phyloP scores from a whole-genome alignment of 2,329 filamentous ascomycete genomes.

The Diaporthe longicolla region DNA sequence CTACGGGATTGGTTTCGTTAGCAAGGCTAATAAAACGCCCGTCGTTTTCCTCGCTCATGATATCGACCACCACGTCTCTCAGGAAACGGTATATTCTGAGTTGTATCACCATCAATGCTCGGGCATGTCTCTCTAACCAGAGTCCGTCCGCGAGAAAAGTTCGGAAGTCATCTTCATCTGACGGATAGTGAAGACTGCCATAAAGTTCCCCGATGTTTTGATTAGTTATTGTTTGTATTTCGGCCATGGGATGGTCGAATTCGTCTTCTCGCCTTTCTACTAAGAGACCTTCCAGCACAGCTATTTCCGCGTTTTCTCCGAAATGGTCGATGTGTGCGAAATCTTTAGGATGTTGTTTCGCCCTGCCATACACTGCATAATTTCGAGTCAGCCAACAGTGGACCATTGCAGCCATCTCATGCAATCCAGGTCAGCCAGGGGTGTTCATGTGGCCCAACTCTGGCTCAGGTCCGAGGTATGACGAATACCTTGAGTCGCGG shows the following conservation, averaged over 20 bases:
- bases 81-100: slow-evolving; percentile 1
- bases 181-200: background rate
- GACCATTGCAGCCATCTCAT: background rate
- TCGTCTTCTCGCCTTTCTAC: too few relatives aligned
- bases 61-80: background rate
- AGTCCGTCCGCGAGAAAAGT: too few relatives aligned
- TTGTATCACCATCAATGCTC: background rate
- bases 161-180: background rate
- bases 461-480: too few relatives aligned
- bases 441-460: too few relatives aligned
- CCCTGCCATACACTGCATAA: background rate
- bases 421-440: too few relatives aligned
- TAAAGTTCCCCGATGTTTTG: background rate
- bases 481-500: too few relatives aligned
- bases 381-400: too few relatives aligned
- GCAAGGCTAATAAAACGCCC: background rate
- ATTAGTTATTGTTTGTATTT: too few relatives aligned
- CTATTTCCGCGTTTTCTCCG: background rate
- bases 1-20: background rate
- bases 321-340: background rate
- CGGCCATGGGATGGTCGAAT: too few relatives aligned
- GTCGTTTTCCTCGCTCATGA: background rate
- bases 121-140: background rate
- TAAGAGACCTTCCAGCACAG: background rate
- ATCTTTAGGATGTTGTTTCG: background rate